These are phyloP conservation scores for Lichtheimia corymbifera DNA, from an alignment of 371 early-diverging fungal species.

Conservation along the genomic window DNA sequence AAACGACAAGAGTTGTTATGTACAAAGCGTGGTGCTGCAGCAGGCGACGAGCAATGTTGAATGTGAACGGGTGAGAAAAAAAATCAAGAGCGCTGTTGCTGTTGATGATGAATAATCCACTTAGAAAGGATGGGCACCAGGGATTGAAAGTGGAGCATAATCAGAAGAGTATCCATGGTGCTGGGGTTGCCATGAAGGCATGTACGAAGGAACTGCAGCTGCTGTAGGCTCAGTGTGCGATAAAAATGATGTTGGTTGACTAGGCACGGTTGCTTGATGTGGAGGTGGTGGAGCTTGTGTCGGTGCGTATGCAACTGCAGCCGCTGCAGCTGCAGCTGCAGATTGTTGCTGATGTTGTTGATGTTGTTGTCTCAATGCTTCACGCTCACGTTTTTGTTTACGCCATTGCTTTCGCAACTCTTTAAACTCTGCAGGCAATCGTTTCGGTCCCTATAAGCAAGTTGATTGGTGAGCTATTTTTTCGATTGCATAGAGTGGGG, in stretches of 20 bases:
- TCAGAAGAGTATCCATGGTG: constrained; percentile 9
- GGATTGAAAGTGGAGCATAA: background rate
- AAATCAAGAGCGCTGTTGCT: too few species aligned
- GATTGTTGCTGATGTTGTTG: constrained; percentile 8
- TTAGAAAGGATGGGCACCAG: constrained; percentile 6
- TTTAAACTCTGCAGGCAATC: constrained; percentile 35
- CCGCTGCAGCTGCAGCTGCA: background rate
- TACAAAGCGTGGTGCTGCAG: background rate
- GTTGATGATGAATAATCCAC: too few species aligned
- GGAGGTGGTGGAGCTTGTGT: background rate
- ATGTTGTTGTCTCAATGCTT: constrained; percentile 15
- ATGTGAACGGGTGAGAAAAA: too few species aligned
- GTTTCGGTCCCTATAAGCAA: constrained; percentile 26
- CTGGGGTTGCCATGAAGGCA: constrained; percentile 15
- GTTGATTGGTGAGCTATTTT: background rate
- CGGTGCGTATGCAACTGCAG: background rate
- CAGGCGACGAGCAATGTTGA: too few species aligned
- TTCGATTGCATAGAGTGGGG: constrained; percentile 2
- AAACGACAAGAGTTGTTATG: constrained; percentile 10
- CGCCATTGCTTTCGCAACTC: constrained; percentile 36
- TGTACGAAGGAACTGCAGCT: constrained; percentile 6
- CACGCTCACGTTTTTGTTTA: constrained; percentile 24
- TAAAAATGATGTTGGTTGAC: constrained; percentile 7
- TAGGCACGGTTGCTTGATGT: constrained; percentile 6
- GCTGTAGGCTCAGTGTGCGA: background rate